A percentile compares a stretch with the other conserved stretches of the same genome.
Evolutionary conservation across 1,139 yeast genomes (phyloP).

Genomic region (Pichia sp.): DNA sequence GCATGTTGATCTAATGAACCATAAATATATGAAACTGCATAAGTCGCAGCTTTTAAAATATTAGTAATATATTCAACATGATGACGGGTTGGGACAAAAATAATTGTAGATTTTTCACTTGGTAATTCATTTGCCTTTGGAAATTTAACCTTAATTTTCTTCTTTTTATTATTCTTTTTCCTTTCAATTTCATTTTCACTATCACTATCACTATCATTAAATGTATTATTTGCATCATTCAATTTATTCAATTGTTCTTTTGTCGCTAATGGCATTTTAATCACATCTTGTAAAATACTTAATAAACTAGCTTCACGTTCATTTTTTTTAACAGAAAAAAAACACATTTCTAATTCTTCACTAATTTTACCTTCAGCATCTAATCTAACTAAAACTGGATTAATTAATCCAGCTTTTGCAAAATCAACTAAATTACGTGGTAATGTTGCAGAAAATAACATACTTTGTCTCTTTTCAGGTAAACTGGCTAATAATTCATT

Average conservation of each 20-base stretch:
- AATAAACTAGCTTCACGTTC: conserved; percentile 89
- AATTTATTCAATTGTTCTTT: conserved; percentile 54
- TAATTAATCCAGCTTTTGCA: conserved; percentile 91
- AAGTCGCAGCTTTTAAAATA: conserved; percentile 70
- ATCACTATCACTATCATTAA: conserved; percentile 44
- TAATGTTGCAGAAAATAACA: conserved; percentile 89
- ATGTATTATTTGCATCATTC: conserved; percentile 40
- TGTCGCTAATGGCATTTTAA: conserved; percentile 77
- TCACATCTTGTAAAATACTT: conserved; percentile 70
- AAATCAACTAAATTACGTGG: conserved; percentile 91
- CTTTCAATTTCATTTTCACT: conserved; percentile 33
- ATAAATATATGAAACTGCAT: conserved; percentile 75
- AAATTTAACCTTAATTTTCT: conserved; percentile 42
- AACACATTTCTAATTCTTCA: conserved; percentile 87
- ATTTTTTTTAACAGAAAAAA: conserved; percentile 68
- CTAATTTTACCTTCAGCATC: conserved; percentile 90
- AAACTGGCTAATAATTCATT: conserved; percentile 81
- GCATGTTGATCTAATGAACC: conserved; percentile 96
- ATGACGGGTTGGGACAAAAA: conserved; percentile 95
- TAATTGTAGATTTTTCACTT: conserved; percentile 77
- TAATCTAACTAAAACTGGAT: conserved; percentile 85
- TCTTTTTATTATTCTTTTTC: conserved; percentile 20
- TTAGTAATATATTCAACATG: conserved; percentile 87
- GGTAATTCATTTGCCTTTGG: conserved; percentile 83
- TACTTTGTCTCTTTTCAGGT: conserved; percentile 78